Conservation (phyloP, 768 basidiomycete species). For the Trametopsis cervina region DNA sequence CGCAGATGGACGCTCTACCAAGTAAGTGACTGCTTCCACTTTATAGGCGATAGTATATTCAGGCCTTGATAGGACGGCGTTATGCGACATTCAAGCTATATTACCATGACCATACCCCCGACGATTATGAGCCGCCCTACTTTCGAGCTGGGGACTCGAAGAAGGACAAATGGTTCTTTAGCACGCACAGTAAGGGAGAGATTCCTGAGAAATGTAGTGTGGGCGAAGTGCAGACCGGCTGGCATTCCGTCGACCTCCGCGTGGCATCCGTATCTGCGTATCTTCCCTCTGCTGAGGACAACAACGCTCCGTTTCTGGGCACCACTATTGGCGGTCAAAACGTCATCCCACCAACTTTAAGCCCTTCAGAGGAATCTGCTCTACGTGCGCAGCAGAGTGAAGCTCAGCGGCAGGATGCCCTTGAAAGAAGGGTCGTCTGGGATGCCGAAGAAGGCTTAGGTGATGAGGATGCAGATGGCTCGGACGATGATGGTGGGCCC, state of each 20-base stretch:
- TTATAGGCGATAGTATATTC: conserved; percentile 1
- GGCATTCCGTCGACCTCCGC: conserved; percentile 69
- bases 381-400: conserved; percentile 48
- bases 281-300: conserved; percentile 59
- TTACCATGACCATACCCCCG: conserved; percentile 73
- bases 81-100: conserved; percentile 87
- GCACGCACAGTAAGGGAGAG: conserved; percentile 68
- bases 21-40: conserved; percentile 36
- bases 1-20: conserved; percentile 73
- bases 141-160: conserved; percentile 67
- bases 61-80: conserved; percentile 48
- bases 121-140: conserved; percentile 78
- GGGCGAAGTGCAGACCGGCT: conserved; percentile 62
- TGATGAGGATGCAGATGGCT: conserved; percentile 54
- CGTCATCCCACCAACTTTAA: conserved; percentile 32
- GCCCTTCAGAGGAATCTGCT: conserved; percentile 52
- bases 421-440: conserved; percentile 60
- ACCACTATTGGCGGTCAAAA: conserved; percentile 23
- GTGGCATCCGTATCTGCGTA: conserved; percentile 70
- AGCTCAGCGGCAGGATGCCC: conserved; percentile 56
- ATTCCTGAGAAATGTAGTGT: conserved; percentile 67
- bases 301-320: conserved; percentile 50
- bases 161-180: conserved; percentile 76
- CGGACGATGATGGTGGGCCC: conserved; percentile 36
- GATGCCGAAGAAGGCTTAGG: conserved; percentile 38